These are phyloP conservation scores for Tripidium arundinaceum DNA, from an alignment of 202 grass and related monocot species.

Conservation along the genomic window DNA sequence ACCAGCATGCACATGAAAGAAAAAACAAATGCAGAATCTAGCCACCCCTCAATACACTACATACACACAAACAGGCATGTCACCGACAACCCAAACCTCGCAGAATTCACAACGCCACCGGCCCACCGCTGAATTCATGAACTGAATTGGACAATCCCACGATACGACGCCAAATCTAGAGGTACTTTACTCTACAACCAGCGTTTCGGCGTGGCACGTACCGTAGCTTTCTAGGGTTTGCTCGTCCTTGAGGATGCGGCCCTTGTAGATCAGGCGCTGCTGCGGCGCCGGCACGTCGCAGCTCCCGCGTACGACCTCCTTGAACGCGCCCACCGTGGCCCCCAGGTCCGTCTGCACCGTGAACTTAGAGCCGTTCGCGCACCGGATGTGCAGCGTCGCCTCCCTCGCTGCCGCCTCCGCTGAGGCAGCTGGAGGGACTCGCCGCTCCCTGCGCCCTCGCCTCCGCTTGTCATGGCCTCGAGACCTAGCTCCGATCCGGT, in stretches of 20 bases:
- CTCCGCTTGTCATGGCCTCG: constrained; percentile 37
- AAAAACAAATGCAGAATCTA: background rate
- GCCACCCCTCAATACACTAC: background rate
- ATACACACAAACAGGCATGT: constrained; percentile 4
- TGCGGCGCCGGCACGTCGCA: constrained; percentile 74
- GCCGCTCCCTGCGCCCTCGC: constrained; percentile 42
- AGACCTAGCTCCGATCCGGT: constrained; percentile 41
- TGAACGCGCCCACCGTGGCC: constrained; percentile 39
- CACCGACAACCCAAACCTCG: background rate
- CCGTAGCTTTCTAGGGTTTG: constrained; percentile 95
- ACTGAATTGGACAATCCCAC: background rate
- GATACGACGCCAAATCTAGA: background rate
- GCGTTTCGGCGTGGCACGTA: constrained; percentile 22
- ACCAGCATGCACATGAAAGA: background rate
- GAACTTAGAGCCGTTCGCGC: constrained; percentile 82
- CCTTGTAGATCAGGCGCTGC: constrained; percentile 98
- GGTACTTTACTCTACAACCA: background rate
- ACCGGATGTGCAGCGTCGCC: constrained; percentile 68
- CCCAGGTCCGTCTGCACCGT: constrained; percentile 47
- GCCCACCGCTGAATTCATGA: background rate
- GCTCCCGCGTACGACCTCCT: constrained; percentile 54
- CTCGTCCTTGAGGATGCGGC: constrained; percentile 94
- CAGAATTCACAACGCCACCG: background rate
- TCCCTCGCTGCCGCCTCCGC: background rate
- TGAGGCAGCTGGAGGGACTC: constrained; percentile 23